Conservation (phyloP, 2,329 filamentous ascomycete species). For the Fusarium domesticum region DNA sequence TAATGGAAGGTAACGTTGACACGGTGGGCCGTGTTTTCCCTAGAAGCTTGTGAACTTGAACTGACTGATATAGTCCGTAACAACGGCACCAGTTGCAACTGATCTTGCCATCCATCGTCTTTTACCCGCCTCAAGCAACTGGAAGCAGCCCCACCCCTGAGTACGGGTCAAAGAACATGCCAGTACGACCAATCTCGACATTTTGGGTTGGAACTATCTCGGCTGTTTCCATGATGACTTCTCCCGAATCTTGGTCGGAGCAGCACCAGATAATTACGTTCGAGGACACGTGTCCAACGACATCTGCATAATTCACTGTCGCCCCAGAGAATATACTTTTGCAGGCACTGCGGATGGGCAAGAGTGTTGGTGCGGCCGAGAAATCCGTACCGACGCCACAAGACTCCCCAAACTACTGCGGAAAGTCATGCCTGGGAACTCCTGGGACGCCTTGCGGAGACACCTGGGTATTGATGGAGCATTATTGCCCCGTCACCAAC, state of each 20-base stretch:
- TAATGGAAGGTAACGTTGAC: not conserved
- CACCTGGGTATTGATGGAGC: conserved; percentile 27
- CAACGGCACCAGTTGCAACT: too few relatives aligned
- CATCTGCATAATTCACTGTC: conserved; percentile 48
- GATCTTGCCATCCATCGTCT: not conserved
- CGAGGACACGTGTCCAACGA: conserved; percentile 45
- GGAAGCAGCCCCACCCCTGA: not conserved
- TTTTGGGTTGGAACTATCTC: conserved; percentile 28
- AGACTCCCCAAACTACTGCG: conserved; percentile 25
- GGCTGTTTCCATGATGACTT: conserved; percentile 34
- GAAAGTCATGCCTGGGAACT: conserved; percentile 19
- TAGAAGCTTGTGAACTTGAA: too few relatives aligned
- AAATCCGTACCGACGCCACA: conserved; percentile 23
- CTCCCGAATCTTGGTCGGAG: conserved; percentile 19
- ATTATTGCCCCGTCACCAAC: conserved; percentile 3
- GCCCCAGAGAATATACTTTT: conserved; percentile 37
- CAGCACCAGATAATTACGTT: conserved; percentile 26
- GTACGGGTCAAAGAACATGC: not conserved
- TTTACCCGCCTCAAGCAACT: not conserved
- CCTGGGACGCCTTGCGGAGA: conserved; percentile 23
- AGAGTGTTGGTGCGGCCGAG: conserved; percentile 51
- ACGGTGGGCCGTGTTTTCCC: not conserved
- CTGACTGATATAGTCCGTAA: not conserved
- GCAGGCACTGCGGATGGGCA: conserved; percentile 49
- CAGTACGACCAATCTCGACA: not conserved